A percentile compares a stretch with the other conserved stretches of the same genome.
Conservation (phyloP, 257 asterid species). For the Cynanchum wilfordii region DNA sequence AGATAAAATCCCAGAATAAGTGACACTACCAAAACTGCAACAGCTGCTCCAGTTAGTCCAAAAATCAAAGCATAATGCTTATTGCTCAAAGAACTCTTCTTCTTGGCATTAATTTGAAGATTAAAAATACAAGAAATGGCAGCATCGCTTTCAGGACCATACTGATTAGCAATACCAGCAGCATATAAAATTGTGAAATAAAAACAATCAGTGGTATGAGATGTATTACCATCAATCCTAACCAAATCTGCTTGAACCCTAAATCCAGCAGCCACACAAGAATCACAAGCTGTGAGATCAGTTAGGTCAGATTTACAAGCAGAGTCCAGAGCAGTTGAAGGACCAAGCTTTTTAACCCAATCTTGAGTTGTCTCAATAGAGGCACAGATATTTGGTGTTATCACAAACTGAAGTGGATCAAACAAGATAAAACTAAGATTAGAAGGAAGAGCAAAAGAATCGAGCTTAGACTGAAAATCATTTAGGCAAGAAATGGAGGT, state of each 20-base stretch:
- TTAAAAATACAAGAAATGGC: conserved; percentile 61
- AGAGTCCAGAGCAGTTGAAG: conserved; percentile 44
- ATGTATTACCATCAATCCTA: conserved; percentile 67
- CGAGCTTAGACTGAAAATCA: conserved; percentile 56
- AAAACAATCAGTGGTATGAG: conserved; percentile 65
- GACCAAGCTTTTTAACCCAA: conserved; percentile 55
- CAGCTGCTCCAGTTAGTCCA: conserved; percentile 58
- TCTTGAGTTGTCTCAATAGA: conserved; percentile 56
- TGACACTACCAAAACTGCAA: conserved; percentile 37
- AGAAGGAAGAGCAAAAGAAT: conserved; percentile 43
- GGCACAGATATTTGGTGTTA: conserved; percentile 47
- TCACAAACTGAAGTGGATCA: conserved; percentile 64
- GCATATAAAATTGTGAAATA: conserved; percentile 68
- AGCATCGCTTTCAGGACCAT: conserved; percentile 68
- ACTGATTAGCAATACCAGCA: conserved; percentile 69
- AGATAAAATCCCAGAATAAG: conserved; percentile 45
- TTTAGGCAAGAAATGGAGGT: conserved; percentile 69
- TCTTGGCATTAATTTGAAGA: conserved; percentile 31
- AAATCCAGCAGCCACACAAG: conserved; percentile 68
- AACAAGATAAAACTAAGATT: conserved; percentile 54
- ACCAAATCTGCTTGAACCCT: conserved; percentile 46
- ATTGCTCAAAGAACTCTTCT: conserved; percentile 20
- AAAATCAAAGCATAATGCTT: conserved; percentile 34
- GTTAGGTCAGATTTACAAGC: conserved; percentile 62
- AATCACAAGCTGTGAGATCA: conserved; percentile 62